A percentile compares a stretch with the other conserved stretches of the same genome.
Conservation (phyloP, 2,329 filamentous ascomycete species). For the Cladophialophora carrionii region DNA sequence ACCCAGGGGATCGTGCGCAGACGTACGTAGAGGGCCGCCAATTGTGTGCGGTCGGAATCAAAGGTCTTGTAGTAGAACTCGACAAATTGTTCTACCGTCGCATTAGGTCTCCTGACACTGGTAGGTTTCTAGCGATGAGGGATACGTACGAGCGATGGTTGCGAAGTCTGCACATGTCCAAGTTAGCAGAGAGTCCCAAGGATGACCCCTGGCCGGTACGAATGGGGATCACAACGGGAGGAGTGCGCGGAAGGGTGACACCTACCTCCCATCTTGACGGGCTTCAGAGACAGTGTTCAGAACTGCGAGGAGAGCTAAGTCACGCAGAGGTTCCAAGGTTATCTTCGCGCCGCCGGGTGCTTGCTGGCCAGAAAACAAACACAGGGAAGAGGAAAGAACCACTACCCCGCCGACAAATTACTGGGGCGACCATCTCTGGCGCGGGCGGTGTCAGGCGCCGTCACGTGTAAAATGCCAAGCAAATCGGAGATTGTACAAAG, state of each 20-base stretch:
- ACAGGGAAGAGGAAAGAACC: background rate
- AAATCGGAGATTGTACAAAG: background rate
- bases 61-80: slow-evolving; percentile 89
- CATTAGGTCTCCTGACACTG: slow-evolving; percentile 29
- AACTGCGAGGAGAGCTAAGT: background rate
- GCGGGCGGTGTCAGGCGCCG: background rate
- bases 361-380: slow-evolving; percentile 1
- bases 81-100: slow-evolving; percentile 75
- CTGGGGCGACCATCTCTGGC: slow-evolving; percentile 1
- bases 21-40: slow-evolving; percentile 80
- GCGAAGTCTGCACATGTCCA: slow-evolving; percentile 43
- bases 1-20: slow-evolving; percentile 1
- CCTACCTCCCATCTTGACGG: slow-evolving; percentile 17
- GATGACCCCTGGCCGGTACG: background rate
- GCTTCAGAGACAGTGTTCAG: too few species aligned
- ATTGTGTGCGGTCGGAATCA: slow-evolving; percentile 68
- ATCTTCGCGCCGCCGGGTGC: background rate
- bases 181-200: background rate
- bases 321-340: background rate
- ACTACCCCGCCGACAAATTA: background rate
- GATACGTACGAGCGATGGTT: slow-evolving; percentile 47
- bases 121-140: background rate
- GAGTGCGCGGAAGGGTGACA: background rate
- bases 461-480: background rate
- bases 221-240: background rate